Conservation (phyloP, 2,329 filamentous ascomycete genomes). For the Epichloe gansuensis region DNA sequence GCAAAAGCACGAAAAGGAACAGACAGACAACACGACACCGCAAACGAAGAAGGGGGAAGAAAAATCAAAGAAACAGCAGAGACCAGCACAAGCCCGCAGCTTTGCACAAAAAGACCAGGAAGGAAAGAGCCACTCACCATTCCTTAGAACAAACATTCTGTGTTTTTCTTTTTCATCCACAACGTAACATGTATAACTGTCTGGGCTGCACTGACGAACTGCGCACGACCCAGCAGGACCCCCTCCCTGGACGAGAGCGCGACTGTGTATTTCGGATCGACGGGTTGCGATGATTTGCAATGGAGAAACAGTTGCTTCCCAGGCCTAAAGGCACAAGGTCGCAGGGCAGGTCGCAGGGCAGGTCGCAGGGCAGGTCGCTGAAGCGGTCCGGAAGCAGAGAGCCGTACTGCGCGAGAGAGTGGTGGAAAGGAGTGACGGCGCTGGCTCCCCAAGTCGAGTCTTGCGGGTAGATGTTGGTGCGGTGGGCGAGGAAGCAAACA, state of each 20-base stretch:
- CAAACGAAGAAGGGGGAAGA: neutral
- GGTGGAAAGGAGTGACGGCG: neutral
- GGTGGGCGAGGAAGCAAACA: neutral
- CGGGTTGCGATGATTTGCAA: neutral
- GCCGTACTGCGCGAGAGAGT: neutral
- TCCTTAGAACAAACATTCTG: constrained; percentile 31
- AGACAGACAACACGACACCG: neutral
- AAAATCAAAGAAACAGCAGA: neutral
- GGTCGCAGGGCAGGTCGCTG: neutral
- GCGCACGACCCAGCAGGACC: neutral
- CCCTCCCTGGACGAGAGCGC: neutral
- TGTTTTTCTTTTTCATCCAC: neutral
- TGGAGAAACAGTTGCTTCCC: neutral
- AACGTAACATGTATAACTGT: neutral
- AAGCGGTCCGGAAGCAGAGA: too few relatives aligned
- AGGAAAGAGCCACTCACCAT: constrained; percentile 24
- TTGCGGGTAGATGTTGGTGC: neutral
- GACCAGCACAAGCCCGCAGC: neutral
- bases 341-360: neutral
- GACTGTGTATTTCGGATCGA: neutral
- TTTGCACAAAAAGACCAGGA: neutral
- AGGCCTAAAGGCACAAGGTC: neutral
- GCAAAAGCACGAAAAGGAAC: neutral
- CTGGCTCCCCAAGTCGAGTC: neutral
- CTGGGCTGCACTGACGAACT: neutral